phyloP scores from a whole-genome alignment of 352 stramenopile genomes.

The Paralagenidium karlingii region DNA sequence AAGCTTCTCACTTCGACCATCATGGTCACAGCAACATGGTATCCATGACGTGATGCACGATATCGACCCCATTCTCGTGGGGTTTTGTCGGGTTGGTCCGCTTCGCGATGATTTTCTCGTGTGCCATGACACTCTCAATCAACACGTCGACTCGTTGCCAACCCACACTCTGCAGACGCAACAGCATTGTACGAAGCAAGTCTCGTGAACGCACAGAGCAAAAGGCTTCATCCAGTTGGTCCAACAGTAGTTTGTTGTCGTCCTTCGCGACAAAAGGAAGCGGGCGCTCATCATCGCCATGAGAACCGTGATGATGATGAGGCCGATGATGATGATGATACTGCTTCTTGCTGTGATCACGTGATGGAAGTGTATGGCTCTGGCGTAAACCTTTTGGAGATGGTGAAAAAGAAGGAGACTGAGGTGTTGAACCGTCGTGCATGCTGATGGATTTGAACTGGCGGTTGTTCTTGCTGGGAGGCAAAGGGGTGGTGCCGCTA shows the following conservation, averaged over 20 bases:
- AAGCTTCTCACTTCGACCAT: no score
- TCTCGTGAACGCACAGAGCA: constrained; percentile 43
- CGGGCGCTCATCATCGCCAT: no score
- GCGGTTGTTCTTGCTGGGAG: no score
- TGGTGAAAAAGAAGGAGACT: no score
- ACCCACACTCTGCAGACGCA: constrained; percentile 56
- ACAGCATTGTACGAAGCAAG: constrained; percentile 54
- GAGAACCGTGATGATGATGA: no score
- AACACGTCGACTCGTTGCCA: constrained; percentile 62
- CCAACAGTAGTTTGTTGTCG: constrained; percentile 15
- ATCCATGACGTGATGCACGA: constrained; percentile 68
- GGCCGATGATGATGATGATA: no score
- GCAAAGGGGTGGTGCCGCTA: no score
- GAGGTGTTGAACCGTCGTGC: no score
- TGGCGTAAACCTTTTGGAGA: not conserved
- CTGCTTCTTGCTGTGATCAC: no score
- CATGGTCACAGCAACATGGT: constrained; percentile 48
- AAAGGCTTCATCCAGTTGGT: constrained; percentile 54
- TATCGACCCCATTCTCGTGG: constrained; percentile 42
- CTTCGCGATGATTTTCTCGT: constrained; percentile 77
- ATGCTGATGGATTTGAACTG: no score
- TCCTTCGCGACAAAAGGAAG: no score
- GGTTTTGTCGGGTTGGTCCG: constrained; percentile 40
- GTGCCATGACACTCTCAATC: constrained; percentile 52
- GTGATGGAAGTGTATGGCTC: not conserved